A percentile compares a stretch with the other conserved stretches of the same genome.
Evolutionary conservation across 345 rosid genomes (phyloP).

Genomic region (Durio zibethinus): DNA sequence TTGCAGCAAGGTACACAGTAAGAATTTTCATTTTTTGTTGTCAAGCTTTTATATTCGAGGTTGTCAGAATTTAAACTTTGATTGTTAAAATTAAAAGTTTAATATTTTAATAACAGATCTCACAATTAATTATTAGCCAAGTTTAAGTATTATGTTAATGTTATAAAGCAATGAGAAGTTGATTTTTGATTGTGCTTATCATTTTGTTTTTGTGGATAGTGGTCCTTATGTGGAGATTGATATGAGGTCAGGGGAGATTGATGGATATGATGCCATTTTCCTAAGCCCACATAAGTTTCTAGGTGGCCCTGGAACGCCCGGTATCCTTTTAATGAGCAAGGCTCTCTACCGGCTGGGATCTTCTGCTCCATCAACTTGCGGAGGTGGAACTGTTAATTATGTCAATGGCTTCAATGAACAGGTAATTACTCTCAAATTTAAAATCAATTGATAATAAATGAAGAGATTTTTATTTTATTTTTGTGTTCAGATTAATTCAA

Average conservation of each 20-base stretch:
- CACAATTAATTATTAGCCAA: background rate
- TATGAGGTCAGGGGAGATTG: slow-evolving; percentile 45
- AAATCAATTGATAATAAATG: too few species aligned
- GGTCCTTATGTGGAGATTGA: slow-evolving; percentile 54
- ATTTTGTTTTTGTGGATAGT: slow-evolving; percentile 6
- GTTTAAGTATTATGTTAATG: background rate
- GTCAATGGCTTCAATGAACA: slow-evolving; percentile 52
- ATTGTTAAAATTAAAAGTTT: too few species aligned
- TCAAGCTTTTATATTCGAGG: too few species aligned
- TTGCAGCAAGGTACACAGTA: slow-evolving; percentile 49
- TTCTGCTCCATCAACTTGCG: slow-evolving; percentile 59
- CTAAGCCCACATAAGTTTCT: slow-evolving; percentile 61
- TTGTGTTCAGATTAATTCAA: too few species aligned
- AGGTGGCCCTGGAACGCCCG: slow-evolving; percentile 64
- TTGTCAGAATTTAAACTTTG: too few species aligned
- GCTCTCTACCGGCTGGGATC: slow-evolving; percentile 39
- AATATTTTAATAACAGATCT: too few species aligned
- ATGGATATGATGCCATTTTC: slow-evolving; percentile 57
- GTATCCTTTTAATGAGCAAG: slow-evolving; percentile 49
- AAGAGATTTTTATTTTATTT: too few species aligned
- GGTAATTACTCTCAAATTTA: slow-evolving; percentile 25
- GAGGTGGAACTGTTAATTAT: slow-evolving; percentile 60
- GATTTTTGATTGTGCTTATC: too few species aligned
- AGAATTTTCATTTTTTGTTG: too few species aligned
- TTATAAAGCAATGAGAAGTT: background rate